Evolutionary conservation across 208 protist species (phyloP).

Genomic region (Leishmania amazonensis): DNA sequence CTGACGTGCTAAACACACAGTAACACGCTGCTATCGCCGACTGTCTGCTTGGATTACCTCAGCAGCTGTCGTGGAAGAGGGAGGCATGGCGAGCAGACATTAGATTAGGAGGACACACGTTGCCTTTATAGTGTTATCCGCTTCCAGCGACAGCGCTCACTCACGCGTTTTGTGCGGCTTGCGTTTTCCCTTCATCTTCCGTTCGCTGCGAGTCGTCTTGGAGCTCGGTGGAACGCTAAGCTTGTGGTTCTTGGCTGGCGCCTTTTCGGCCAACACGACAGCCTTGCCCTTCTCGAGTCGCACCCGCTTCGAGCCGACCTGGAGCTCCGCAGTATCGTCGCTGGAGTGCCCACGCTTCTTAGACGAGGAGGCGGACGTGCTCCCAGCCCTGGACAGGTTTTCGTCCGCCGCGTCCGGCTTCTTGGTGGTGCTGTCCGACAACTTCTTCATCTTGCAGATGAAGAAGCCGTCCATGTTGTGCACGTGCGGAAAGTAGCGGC

Average conservation of each 20-base stretch:
- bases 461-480: conserved; percentile 99
- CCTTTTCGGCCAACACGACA: conserved; percentile 4
- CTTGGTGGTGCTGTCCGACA: conserved; percentile 42
- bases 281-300: conserved; percentile 23
- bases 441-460: conserved; percentile 98
- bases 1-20: not conserved
- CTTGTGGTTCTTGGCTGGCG: conserved; percentile 14
- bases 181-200: not conserved
- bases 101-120: not conserved
- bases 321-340: not conserved
- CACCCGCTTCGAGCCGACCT: conserved; percentile 12
- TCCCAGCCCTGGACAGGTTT: not conserved
- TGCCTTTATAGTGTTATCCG: not conserved
- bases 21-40: not conserved
- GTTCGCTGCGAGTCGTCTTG: conserved; percentile 1
- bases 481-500: conserved; percentile 98
- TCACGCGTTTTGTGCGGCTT: conserved; percentile 1
- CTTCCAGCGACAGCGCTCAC: not conserved
- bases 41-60: not conserved
- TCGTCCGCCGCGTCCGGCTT: not conserved
- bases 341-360: not conserved
- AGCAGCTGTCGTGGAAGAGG: not conserved
- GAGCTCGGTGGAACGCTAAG: conserved; percentile 46
- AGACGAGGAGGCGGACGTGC: not conserved
- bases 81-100: not conserved